These are phyloP conservation scores for Lyophyllum shimeji DNA, from an alignment of 768 basidiomycete genomes.

Conservation along the genomic window DNA sequence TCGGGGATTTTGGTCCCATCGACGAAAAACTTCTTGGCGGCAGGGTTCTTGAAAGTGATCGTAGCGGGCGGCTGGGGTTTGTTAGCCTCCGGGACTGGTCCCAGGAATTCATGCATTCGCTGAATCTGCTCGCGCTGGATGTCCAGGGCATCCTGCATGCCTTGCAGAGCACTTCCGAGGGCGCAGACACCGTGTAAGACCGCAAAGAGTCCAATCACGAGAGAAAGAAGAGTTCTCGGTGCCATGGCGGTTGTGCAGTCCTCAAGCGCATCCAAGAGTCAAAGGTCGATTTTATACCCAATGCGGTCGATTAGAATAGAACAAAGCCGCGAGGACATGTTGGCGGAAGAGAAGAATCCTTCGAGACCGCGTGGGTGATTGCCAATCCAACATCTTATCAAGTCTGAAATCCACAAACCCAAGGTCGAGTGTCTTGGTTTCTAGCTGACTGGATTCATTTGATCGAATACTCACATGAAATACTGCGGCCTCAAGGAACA, in stretches of 20 bases:
- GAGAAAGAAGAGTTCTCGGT: background rate
- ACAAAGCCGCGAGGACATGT: slow-evolving; percentile 4
- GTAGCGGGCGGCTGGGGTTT: slow-evolving; percentile 24
- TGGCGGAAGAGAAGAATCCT: slow-evolving; percentile 4
- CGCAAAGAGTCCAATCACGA: slow-evolving; percentile 17
- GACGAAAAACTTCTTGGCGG: slow-evolving; percentile 49
- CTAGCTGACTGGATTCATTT: background rate
- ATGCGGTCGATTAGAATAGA: slow-evolving; percentile 8
- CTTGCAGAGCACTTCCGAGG: slow-evolving; percentile 32
- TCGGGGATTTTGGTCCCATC: slow-evolving; percentile 47
- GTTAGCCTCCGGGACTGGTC: slow-evolving; percentile 20
- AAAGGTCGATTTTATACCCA: background rate
- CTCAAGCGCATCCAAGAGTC: background rate
- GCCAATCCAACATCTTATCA: background rate
- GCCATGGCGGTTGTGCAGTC: slow-evolving; percentile 1
- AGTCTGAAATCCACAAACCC: background rate
- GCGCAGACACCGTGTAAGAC: slow-evolving; percentile 18
- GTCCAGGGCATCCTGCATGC: slow-evolving; percentile 40
- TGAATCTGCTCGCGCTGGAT: slow-evolving; percentile 48
- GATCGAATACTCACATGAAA: background rate
- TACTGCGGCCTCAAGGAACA: background rate
- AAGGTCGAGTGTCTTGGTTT: no score
- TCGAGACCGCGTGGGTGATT: slow-evolving; percentile 6
- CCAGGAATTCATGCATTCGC: slow-evolving; percentile 38
- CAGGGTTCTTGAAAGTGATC: slow-evolving; percentile 64